These are phyloP conservation scores for Paradendryphiella salina DNA, from an alignment of 2,329 filamentous ascomycete species.

Conservation along the genomic window DNA sequence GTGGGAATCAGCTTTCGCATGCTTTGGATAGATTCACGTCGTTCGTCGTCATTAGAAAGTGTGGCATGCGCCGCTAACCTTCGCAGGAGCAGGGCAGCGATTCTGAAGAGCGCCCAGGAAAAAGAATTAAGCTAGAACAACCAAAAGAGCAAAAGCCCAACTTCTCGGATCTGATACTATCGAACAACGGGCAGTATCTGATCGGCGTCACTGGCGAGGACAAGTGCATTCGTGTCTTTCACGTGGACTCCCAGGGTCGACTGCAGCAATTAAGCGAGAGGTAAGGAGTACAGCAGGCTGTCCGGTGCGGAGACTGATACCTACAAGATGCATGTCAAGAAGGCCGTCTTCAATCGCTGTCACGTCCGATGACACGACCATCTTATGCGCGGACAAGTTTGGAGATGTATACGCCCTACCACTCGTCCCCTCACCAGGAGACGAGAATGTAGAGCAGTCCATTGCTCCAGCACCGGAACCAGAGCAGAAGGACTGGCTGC, in stretches of 20 bases:
- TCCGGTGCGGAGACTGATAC: constrained; percentile 12
- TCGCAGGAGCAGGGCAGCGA: constrained; percentile 27
- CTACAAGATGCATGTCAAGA: constrained; percentile 79
- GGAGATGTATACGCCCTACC: constrained; percentile 93
- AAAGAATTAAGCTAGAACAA: constrained; percentile 49
- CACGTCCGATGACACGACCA: constrained; percentile 68
- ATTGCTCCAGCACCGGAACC: constrained; percentile 21
- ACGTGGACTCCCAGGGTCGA: constrained; percentile 62
- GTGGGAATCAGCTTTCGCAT: background rate
- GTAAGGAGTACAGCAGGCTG: constrained; percentile 50
- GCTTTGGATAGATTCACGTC: background rate
- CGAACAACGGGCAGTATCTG: constrained; percentile 67
- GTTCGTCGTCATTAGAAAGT: background rate
- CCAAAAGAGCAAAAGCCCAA: constrained; percentile 55
- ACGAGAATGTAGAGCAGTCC: constrained; percentile 26
- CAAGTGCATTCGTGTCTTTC: constrained; percentile 84
- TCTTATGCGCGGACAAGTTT: constrained; percentile 91
- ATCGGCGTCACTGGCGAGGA: constrained; percentile 86
- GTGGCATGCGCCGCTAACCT: constrained; percentile 16
- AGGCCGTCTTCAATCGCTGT: constrained; percentile 77
- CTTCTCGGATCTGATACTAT: constrained; percentile 69
- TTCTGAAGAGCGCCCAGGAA: constrained; percentile 45
- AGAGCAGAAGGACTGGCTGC: constrained; percentile 49
- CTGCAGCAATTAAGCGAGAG: constrained; percentile 72
- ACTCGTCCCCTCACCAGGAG: constrained; percentile 56